phyloP scores from a whole-genome alignment of 2,329 filamentous ascomycete genomes.

The Paracorniculantispora psalliotae region DNA sequence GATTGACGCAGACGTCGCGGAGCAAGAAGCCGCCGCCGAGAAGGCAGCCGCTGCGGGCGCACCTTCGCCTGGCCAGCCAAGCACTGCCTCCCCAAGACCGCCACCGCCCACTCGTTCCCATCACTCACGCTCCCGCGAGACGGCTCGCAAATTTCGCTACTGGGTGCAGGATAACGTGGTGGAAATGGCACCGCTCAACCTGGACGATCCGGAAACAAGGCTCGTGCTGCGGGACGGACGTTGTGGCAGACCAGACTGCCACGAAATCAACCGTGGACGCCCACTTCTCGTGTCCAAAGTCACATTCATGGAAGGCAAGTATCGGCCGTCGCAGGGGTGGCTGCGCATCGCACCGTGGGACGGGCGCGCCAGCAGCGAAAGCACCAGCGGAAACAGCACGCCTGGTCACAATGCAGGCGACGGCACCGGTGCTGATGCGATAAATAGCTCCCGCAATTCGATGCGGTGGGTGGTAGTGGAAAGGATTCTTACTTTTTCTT shows the following conservation, averaged over 20 bases:
- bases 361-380: not conserved
- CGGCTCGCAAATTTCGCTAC: constrained; percentile 34
- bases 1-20: constrained; percentile 28
- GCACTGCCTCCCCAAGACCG: no score
- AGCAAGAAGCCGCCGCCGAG: constrained; percentile 18
- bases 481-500: constrained; percentile 32
- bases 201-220: constrained; percentile 30
- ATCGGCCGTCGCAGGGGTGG: constrained; percentile 26
- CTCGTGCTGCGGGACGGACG: constrained; percentile 30
- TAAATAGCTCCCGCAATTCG: constrained; percentile 17
- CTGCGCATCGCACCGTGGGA: constrained; percentile 29
- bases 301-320: constrained; percentile 31
- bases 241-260: constrained; percentile 31
- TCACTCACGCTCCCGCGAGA: constrained; percentile 23
- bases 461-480: constrained; percentile 36
- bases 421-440: not conserved
- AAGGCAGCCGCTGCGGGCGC: not conserved
- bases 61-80: no score
- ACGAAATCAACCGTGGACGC: constrained; percentile 30
- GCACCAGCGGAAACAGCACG: not conserved
- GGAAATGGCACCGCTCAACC: constrained; percentile 32
- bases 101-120: not conserved
- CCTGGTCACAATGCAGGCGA: not conserved
- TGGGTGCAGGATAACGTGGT: constrained; percentile 35
- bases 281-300: constrained; percentile 35